phyloP scores from a whole-genome alignment of 1,284 basidiomycete species.

The Coriolopsis trogii region DNA sequence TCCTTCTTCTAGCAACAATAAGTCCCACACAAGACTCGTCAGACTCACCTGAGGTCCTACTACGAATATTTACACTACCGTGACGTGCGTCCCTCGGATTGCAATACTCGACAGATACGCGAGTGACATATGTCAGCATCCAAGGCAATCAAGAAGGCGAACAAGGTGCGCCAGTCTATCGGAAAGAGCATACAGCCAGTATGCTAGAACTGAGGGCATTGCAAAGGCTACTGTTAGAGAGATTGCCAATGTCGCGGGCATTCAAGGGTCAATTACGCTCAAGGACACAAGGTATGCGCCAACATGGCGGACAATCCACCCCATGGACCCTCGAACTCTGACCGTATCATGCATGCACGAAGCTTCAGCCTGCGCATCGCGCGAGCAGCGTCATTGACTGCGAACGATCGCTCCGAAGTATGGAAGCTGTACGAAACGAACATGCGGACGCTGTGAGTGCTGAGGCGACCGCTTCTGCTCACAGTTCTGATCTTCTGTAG shows the following conservation, averaged over 20 bases:
- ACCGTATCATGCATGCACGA: not conserved
- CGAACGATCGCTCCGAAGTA: constrained; percentile 43
- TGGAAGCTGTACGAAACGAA: constrained; percentile 46
- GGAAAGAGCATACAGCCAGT: not conserved
- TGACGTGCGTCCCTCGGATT: no score
- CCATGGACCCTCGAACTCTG: not conserved
- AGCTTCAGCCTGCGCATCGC: constrained; percentile 41
- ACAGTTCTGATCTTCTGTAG: no score
- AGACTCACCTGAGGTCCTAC: no score
- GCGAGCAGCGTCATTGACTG: constrained; percentile 41
- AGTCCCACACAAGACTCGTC: no score
- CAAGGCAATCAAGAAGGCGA: constrained; percentile 5
- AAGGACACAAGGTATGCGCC: constrained; percentile 6
- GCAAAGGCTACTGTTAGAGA: constrained; percentile 15
- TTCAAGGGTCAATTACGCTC: not conserved
- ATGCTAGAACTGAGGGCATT: not conserved
- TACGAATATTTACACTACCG: no score
- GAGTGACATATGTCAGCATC: not conserved
- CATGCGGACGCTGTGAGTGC: constrained; percentile 5
- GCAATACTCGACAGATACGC: no score
- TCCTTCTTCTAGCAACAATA: no score
- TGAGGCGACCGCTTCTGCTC: no score
- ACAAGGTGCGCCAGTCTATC: constrained; percentile 4
- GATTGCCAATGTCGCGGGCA: constrained; percentile 7
- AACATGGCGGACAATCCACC: not conserved